Evolutionary conservation across 2,329 filamentous ascomycete genomes (phyloP), one percentile per base, ranked within the genome.

Genomic region (Trichoderma citrinoviride): DNA sequence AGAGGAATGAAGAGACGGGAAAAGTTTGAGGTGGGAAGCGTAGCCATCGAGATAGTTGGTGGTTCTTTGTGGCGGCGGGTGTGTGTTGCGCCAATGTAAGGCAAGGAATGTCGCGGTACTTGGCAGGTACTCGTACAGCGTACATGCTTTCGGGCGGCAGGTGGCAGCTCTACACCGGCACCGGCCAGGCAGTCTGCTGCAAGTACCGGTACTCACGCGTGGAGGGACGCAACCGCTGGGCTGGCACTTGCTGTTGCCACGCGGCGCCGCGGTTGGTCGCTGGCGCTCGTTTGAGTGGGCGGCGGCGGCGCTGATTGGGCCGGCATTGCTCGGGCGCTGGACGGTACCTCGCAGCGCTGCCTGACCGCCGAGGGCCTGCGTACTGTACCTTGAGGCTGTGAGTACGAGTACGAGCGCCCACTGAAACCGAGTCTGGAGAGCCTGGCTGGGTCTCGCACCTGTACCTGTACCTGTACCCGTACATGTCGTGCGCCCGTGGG

Each of bases 101-200:
- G 33, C 33, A 10, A 37, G 33, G 33, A 37, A 37, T 37, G 55
- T 58, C 27, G 40, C 60, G 60, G 60, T 54, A 62, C 60, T 54
- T 62, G n/a, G 33, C 40, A 44, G 40, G 43, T 52, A 50, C 47
- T 27, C 17, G 43, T 40, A 29, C 47, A 19, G 23, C 25, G 47
- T 61, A 62, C 60, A 46, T 37, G 60, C 60, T 46, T 61, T 53
- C 49, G 60, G 60, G 60, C 60, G 60, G 60, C 60, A 62, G 37
- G 49, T 54, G 60, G 60, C n/a, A n/a, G 41, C 60, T 54, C 60
- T 49, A 46, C 60, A 46, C 60, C 60, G 60, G 60, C 60, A 62
- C 49, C 49, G 49, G 60, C 60, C 25, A 62, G 19, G 55, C 55
- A 43, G 43, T 21, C 21, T 21, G 29, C 29, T 19, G 27, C 6